Evolutionary conservation across 1,284 basidiomycete species (phyloP).

Genomic region (Sanghuangporus sanghuang): DNA sequence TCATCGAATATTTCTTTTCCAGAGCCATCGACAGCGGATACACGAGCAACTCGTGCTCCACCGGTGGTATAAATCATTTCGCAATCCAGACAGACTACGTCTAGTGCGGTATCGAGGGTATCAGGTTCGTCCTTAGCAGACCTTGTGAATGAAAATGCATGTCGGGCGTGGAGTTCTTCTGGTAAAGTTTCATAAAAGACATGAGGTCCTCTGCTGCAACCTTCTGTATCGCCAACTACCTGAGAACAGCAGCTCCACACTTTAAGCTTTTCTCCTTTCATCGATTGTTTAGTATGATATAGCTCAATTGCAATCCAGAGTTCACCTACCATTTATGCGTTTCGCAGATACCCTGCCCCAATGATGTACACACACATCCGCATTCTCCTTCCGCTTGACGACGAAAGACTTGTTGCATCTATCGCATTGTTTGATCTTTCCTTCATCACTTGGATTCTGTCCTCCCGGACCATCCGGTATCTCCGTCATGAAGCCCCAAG

Average conservation of each 20-base stretch:
- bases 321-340: conserved; percentile 51
- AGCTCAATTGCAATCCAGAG: conserved; percentile 23
- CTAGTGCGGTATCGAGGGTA: conserved; percentile 42
- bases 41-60: conserved; percentile 81
- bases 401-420: conserved; percentile 68
- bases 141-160: conserved; percentile 60
- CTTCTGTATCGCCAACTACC: conserved; percentile 48
- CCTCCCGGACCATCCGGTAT: conserved; percentile 63
- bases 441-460: conserved; percentile 58
- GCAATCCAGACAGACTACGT: conserved; percentile 82
- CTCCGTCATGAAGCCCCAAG: conserved; percentile 69
- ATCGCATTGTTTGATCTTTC: conserved; percentile 67
- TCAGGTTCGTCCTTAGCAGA: conserved; percentile 24
- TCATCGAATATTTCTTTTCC: conserved; percentile 79
- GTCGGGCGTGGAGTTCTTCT: conserved; percentile 66
- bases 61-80: conserved; percentile 93
- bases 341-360: conserved; percentile 69
- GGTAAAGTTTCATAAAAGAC: conserved; percentile 75
- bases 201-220: conserved; percentile 65
- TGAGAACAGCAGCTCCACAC: conserved; percentile 66
- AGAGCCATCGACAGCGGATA: conserved; percentile 77
- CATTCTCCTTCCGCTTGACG: conserved; percentile 54
- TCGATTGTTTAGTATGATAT: conserved; percentile 12
- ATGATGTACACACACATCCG: conserved; percentile 73
- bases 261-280: conserved; percentile 58